These are phyloP conservation scores for Xerophyta viscosa DNA, from an alignment of 106 monocot species.

Conservation along the genomic window DNA sequence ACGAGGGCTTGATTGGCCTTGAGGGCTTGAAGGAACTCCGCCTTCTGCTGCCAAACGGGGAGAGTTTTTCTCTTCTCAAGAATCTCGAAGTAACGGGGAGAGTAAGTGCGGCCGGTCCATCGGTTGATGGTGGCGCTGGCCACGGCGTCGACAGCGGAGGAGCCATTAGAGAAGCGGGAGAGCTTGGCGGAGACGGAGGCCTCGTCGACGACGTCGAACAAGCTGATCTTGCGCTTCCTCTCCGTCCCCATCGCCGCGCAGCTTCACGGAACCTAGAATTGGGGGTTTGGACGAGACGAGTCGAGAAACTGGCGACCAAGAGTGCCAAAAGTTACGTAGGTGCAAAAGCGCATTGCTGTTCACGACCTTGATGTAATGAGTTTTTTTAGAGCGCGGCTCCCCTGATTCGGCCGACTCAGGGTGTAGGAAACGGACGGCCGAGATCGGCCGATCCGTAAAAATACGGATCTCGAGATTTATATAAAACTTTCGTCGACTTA, in stretches of 20 bases:
- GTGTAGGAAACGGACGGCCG: too few species aligned
- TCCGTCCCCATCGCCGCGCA: slow-evolving; percentile 85
- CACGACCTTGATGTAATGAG: too few species aligned
- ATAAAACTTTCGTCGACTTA: too few species aligned
- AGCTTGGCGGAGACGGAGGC: slow-evolving; percentile 57
- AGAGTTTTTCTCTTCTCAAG: slow-evolving; percentile 80
- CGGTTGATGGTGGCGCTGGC: slow-evolving; percentile 27
- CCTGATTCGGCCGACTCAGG: too few species aligned
- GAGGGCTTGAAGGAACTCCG: slow-evolving; percentile 60
- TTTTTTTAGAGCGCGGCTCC: too few species aligned
- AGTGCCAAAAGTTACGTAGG: too few species aligned
- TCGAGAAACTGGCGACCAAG: too few species aligned
- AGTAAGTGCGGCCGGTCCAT: slow-evolving; percentile 66
- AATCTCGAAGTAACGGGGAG: slow-evolving; percentile 66
- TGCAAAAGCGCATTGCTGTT: too few species aligned
- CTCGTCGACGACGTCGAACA: slow-evolving; percentile 90
- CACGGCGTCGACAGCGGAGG: neutral
- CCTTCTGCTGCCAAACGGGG: slow-evolving; percentile 96
- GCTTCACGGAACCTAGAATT: too few species aligned
- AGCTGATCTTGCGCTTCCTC: slow-evolving; percentile 87
- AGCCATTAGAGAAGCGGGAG: slow-evolving; percentile 23
- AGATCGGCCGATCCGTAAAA: too few species aligned
- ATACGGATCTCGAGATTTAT: too few species aligned
- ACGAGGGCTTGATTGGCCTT: slow-evolving; percentile 55
- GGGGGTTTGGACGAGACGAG: too few species aligned